Evolutionary conservation across 2,329 filamentous ascomycete genomes (phyloP).

Genomic region (Fusarium pininemorale): DNA sequence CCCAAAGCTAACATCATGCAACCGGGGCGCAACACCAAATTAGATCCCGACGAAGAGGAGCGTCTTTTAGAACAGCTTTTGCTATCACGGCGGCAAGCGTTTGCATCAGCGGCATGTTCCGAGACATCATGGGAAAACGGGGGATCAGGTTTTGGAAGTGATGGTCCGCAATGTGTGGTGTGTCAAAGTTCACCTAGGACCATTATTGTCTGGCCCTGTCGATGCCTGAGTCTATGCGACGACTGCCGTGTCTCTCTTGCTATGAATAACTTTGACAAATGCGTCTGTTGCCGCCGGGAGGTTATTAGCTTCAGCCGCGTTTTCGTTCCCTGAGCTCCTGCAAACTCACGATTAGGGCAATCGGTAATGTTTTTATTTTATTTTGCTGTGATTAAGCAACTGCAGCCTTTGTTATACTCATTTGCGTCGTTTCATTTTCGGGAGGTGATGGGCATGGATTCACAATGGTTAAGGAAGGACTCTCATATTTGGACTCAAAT

Average conservation of each 20-base stretch:
- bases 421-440: slow-evolving; percentile 8
- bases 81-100: slow-evolving; percentile 57
- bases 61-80: slow-evolving; percentile 68
- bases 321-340: slow-evolving; percentile 72
- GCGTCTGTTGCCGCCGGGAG: slow-evolving; percentile 90
- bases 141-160: slow-evolving; percentile 74
- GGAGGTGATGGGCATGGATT: slow-evolving; percentile 26
- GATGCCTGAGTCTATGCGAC: slow-evolving; percentile 92
- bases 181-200: slow-evolving; percentile 88
- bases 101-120: slow-evolving; percentile 11
- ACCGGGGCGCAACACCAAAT: slow-evolving; percentile 48
- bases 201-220: slow-evolving; percentile 95
- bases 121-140: slow-evolving; percentile 70
- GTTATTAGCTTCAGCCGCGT: slow-evolving; percentile 90
- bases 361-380: not conserved
- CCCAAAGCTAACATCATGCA: slow-evolving; percentile 14
- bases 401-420: slow-evolving; percentile 42
- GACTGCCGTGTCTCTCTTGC: slow-evolving; percentile 93
- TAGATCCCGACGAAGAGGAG: slow-evolving; percentile 68
- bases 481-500: slow-evolving; percentile 4
- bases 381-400: not conserved
- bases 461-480: not conserved
- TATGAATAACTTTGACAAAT: slow-evolving; percentile 97
- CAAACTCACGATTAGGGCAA: not conserved
- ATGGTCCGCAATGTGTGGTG: slow-evolving; percentile 88